A percentile compares a stretch with the other conserved stretches of the same genome.
These are phyloP conservation scores for Gossypium schwendimanii DNA, from an alignment of 441 rosid genomes.

Conservation along the genomic window DNA sequence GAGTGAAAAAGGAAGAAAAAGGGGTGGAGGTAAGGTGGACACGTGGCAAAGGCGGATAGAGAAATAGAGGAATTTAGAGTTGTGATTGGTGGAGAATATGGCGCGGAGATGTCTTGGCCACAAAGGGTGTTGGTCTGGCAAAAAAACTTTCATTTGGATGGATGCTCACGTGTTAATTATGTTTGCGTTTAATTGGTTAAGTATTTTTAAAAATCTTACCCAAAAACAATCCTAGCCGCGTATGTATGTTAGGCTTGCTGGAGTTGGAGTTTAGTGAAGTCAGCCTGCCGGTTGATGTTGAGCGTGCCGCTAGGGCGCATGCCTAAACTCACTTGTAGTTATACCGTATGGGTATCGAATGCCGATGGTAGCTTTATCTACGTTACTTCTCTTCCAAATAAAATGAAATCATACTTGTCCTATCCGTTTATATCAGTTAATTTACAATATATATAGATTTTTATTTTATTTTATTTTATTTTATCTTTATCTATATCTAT, in stretches of 20 bases:
- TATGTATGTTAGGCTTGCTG: not conserved
- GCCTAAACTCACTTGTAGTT: not conserved
- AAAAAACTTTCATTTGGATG: not conserved
- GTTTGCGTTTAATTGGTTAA: not conserved
- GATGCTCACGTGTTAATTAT: constrained; percentile 19
- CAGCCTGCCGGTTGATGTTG: not conserved
- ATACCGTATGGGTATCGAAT: not conserved
- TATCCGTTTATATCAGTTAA: too few species aligned
- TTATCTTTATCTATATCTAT: too few species aligned
- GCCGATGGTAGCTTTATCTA: too few species aligned
- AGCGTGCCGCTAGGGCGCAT: not conserved
- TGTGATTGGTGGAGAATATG: constrained; percentile 34
- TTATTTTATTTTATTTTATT: too few species aligned
- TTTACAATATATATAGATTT: too few species aligned
- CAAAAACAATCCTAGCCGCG: not conserved
- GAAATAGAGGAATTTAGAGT: constrained; percentile 15
- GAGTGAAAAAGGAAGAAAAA: not conserved
- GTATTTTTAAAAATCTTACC: not conserved
- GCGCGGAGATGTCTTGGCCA: constrained; percentile 1
- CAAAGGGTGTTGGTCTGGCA: not conserved
- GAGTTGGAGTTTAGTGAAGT: not conserved
- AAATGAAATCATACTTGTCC: too few species aligned
- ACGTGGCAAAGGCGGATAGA: constrained; percentile 48
- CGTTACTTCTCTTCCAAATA: too few species aligned
- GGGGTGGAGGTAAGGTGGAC: constrained; percentile 49